These are phyloP conservation scores for Exophiala dermatitidis DNA, from an alignment of 2,329 filamentous ascomycete genomes.

Conservation along the genomic window DNA sequence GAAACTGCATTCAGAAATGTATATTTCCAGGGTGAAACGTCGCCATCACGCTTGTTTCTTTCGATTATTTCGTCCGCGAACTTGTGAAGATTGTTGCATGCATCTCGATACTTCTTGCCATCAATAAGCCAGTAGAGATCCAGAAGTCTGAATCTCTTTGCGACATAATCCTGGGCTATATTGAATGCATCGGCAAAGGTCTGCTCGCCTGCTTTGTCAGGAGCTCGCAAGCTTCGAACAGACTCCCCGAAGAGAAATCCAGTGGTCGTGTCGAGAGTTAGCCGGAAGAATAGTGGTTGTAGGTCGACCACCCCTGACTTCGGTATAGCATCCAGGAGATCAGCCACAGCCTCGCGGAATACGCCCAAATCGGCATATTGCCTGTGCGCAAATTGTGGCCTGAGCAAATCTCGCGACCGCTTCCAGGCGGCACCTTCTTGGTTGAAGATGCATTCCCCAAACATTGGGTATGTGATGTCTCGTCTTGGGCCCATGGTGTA, in stretches of 20 bases:
- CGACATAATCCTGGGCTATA: conserved; percentile 23
- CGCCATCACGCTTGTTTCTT: neutral
- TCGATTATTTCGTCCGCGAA: conserved; percentile 15
- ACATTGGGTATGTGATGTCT: conserved; percentile 24
- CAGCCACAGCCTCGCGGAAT: conserved; percentile 28
- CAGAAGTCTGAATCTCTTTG: conserved; percentile 18
- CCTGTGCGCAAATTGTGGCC: conserved; percentile 34
- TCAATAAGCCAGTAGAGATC: conserved; percentile 13
- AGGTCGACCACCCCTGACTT: conserved; percentile 36
- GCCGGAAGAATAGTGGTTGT: conserved; percentile 43
- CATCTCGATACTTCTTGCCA: conserved; percentile 6
- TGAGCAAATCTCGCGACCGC: conserved; percentile 33
- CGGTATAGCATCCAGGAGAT: conserved; percentile 12
- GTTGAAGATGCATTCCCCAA: conserved; percentile 38
- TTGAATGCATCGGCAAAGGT: conserved; percentile 28
- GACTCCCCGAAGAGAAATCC: conserved; percentile 27
- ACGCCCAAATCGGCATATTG: conserved; percentile 31
- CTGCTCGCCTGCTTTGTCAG: conserved; percentile 14
- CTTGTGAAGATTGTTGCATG: conserved; percentile 14
- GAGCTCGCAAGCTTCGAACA: conserved; percentile 13
- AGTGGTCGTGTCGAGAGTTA: conserved; percentile 45
- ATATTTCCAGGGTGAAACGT: neutral
- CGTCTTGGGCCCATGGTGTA: conserved; percentile 10
- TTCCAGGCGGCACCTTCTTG: conserved; percentile 31
- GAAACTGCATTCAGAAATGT: conserved; percentile 33